Evolutionary conservation across 2,329 filamentous ascomycete species (phyloP).

Genomic region (Penicillium sp.): DNA sequence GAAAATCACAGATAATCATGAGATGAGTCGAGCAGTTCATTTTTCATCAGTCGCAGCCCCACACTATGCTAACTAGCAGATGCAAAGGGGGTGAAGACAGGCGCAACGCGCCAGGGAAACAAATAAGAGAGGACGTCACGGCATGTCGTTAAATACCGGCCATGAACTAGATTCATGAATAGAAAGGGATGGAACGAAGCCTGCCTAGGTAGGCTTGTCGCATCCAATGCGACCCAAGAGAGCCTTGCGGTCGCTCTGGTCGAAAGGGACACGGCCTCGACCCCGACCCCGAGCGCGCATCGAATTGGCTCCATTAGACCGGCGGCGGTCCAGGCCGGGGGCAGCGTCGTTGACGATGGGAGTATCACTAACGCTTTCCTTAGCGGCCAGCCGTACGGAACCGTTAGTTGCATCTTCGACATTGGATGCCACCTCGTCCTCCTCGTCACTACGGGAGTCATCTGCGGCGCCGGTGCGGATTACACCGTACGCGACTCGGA

Average conservation of each 20-base stretch:
- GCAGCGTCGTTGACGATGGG: constrained; percentile 24
- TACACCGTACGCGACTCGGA: constrained; percentile 75
- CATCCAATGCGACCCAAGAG: constrained; percentile 77
- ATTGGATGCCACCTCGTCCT: constrained; percentile 54
- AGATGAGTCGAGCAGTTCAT: constrained; percentile 14
- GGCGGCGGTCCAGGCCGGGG: constrained; percentile 31
- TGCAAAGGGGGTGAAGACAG: background rate
- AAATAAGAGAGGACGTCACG: constrained; percentile 10
- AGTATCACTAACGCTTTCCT: constrained; percentile 22
- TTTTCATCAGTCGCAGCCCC: constrained; percentile 7
- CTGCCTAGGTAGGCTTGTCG: constrained; percentile 56
- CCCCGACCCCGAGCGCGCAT: constrained; percentile 37
- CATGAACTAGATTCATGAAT: constrained; percentile 15
- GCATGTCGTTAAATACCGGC: constrained; percentile 14
- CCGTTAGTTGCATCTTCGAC: constrained; percentile 24
- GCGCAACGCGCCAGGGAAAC: background rate
- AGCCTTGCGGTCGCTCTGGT: constrained; percentile 58
- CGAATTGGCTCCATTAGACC: constrained; percentile 32
- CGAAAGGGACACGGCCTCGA: constrained; percentile 37
- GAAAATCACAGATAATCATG: constrained; percentile 18
- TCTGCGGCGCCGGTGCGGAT: constrained; percentile 70
- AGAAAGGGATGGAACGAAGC: constrained; percentile 2
- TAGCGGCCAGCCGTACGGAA: constrained; percentile 18
- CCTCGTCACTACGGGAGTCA: constrained; percentile 77
- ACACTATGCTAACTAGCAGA: background rate